Percentiles rank a stretch among this genome's conserved stretches.
Evolutionary conservation across 2,329 filamentous ascomycete species (phyloP).

Genomic region (Sporothrix globosa): DNA sequence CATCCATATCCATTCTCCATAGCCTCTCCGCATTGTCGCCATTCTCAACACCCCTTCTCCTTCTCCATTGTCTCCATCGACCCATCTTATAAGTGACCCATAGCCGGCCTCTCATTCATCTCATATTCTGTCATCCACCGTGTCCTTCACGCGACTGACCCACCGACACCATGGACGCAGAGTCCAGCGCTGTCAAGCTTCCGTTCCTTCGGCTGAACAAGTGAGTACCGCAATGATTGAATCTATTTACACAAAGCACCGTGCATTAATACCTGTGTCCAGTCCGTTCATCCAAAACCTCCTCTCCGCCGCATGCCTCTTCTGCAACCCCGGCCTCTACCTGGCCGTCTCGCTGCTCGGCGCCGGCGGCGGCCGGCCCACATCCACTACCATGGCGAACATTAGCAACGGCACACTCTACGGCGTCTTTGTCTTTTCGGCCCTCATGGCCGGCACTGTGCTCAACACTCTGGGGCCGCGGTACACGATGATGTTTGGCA

Average conservation of each 20-base stretch:
- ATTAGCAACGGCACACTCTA: conserved; percentile 41
- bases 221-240: not conserved
- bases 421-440: conserved; percentile 41
- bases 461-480: conserved; percentile 40
- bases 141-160: not conserved
- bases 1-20: not conserved
- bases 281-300: conserved; percentile 29
- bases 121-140: not conserved
- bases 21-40: not conserved
- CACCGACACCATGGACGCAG: conserved; percentile 17
- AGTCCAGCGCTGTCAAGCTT: conserved; percentile 21
- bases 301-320: conserved; percentile 15
- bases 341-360: conserved; percentile 36
- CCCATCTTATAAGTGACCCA: not conserved
- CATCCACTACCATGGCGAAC: conserved; percentile 39
- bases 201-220: conserved; percentile 32
- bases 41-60: not conserved
- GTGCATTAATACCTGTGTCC: not conserved
- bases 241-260: not conserved
- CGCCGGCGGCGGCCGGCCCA: conserved; percentile 40
- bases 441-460: conserved; percentile 39
- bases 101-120: not conserved
- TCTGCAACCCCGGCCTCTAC: conserved; percentile 27
- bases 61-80: not conserved
- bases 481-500: conserved; percentile 35